Base-by-base conservation (phyloP, 306 rosid species). In the Inga oerstediana region DNA sequence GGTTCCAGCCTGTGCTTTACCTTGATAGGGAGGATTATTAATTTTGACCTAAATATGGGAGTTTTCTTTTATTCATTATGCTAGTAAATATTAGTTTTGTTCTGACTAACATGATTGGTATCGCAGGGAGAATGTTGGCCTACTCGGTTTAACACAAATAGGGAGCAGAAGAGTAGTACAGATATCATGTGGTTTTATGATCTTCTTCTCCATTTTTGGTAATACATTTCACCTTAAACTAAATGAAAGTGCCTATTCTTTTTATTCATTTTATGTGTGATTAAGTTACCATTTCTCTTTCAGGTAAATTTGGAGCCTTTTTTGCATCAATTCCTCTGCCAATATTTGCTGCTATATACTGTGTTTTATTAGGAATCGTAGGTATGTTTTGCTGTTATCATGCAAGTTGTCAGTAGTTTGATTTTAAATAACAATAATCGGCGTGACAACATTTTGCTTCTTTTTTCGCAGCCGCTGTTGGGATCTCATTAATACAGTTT, bases 111-210 rank as follows among this genome's bases (percentile, higher is more conserved):
- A 48, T 49, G 22, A 51, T 82, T 78, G 56, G 10, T 80, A 9
- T 62, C 83, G 86, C 90, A 97, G 99, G 30, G 99, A 97, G 89
- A 97, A 97, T 84, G 94, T 94, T 24, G 99, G 99, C 43, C 89
- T 97, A 45, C 98, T 97, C 80, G 99, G 99, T 74, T 77, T 97
- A 79, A 97, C 99, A 0, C 95, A 84, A 81, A 94, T 97, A 58
- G 99, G 99, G 76, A 97, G 99, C 93, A 87, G 99, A 85, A 90
- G 99, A 83, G 97, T 93, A 2, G 97, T 94, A 87, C 97, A 97
- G 79, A 94, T 97, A 43, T 94, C 98, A n/a, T 81, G 95, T 59
- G 93, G 83, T 46, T 97, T 94, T 90, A 97, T 97, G 99, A 83
- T 97, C 89, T 92, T 97, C 91, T 94, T 94, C 86, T 72, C 97